Percentiles rank a stretch among this genome's conserved stretches.
Evolutionary conservation across 2,329 filamentous ascomycete species (phyloP).

Genomic region (Cladosporium halotolerans): DNA sequence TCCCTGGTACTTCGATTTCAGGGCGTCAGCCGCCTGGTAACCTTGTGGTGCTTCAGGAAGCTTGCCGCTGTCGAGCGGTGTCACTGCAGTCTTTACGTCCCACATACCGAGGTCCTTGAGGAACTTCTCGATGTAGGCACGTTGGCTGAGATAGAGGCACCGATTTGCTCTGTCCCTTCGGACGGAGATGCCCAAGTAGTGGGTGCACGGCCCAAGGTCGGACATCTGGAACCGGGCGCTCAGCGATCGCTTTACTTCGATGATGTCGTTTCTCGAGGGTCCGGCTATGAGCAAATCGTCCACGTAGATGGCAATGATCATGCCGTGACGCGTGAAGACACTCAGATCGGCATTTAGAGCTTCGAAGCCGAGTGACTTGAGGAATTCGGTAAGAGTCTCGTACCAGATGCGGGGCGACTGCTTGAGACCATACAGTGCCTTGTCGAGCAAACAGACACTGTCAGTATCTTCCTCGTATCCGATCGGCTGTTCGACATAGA

Average conservation of each 20-base stretch:
- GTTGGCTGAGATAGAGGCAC: conserved; percentile 17
- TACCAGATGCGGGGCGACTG: conserved; percentile 26
- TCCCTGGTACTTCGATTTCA: too few species aligned
- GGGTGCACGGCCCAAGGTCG: conserved; percentile 18
- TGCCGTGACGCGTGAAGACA: conserved; percentile 16
- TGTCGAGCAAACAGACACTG: conserved; percentile 19
- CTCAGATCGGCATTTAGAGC: conserved; percentile 11
- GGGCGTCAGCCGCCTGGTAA: too few species aligned
- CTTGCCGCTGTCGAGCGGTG: conserved; percentile 17
- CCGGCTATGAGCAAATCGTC: conserved; percentile 25
- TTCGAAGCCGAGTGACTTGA: conserved; percentile 17
- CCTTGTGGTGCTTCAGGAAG: too few species aligned
- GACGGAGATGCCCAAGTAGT: conserved; percentile 26
- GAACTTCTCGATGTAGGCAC: conserved; percentile 22
- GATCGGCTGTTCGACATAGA: conserved; percentile 24
- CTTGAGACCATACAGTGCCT: conserved; percentile 30
- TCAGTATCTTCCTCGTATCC: conserved; percentile 11
- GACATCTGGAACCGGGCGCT: conserved; percentile 21
- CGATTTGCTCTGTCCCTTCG: conserved; percentile 11
- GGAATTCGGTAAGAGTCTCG: conserved; percentile 16
- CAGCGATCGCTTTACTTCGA: conserved; percentile 18
- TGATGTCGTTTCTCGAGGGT: conserved; percentile 12
- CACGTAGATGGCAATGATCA: conserved; percentile 21
- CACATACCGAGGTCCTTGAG: conserved; percentile 13
- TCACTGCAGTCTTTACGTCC: conserved; percentile 8